These are phyloP conservation scores for Torulaspora quercuum DNA, from an alignment of 805 yeast species.

Conservation along the genomic window DNA sequence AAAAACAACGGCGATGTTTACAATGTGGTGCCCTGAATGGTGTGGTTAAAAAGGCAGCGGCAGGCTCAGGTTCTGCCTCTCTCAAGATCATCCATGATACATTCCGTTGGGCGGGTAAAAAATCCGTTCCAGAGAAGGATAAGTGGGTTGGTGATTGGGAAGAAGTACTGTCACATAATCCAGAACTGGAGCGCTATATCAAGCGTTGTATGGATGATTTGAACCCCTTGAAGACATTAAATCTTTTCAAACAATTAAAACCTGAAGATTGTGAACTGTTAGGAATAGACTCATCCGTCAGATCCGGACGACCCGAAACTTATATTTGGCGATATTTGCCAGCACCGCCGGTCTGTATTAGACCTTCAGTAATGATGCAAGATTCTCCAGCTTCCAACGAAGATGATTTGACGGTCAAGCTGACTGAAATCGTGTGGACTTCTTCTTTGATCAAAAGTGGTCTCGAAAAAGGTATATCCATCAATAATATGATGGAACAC, in stretches of 20 bases:
- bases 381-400: constrained; percentile 88
- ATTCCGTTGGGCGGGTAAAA: constrained; percentile 93
- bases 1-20: constrained; percentile 88
- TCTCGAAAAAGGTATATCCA: constrained; percentile 88
- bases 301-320: constrained; percentile 92
- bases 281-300: constrained; percentile 76
- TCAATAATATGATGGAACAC: constrained; percentile 93
- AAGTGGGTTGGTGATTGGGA: constrained; percentile 86
- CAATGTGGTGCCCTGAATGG: constrained; percentile 89
- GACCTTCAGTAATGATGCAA: constrained; percentile 95
- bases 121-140: constrained; percentile 75
- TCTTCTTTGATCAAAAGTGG: constrained; percentile 93
- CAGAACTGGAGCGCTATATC: constrained; percentile 83
- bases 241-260: constrained; percentile 77
- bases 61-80: constrained; percentile 90
- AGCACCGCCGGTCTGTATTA: constrained; percentile 97
- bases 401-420: constrained; percentile 93
- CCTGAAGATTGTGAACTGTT: constrained; percentile 89
- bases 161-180: constrained; percentile 66
- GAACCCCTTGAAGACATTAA: constrained; percentile 85
- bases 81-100: constrained; percentile 93
- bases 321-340: constrained; percentile 96
- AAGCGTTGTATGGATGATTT: constrained; percentile 89
- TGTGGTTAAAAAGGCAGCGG: constrained; percentile 93
- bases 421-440: constrained; percentile 96